Conservation (phyloP, 2,329 filamentous ascomycete genomes). For the Ophiostoma angusticollis region DNA sequence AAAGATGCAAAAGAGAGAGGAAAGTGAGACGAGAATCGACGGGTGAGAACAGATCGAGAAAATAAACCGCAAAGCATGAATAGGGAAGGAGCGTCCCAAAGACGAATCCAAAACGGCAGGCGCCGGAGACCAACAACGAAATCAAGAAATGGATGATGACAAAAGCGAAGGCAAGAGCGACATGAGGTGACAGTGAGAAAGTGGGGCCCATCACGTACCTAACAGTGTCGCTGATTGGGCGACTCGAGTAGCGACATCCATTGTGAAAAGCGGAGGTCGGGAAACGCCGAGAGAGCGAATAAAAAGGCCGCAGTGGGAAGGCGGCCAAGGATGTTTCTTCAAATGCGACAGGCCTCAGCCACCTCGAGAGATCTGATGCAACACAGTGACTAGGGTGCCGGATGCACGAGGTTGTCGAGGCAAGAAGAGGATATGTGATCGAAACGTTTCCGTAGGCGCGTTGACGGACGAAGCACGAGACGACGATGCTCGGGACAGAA, state of each 20-base stretch:
- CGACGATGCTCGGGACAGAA: no score
- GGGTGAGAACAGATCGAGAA: not conserved
- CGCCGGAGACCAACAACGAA: not conserved
- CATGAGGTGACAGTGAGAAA: not conserved
- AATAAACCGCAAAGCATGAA: not conserved
- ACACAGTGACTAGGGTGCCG: no score
- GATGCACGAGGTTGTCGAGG: no score
- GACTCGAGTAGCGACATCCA: constrained; percentile 19
- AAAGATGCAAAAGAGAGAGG: not conserved
- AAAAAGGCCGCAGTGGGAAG: no score
- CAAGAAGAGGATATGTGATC: no score
- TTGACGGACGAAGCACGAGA: no score
- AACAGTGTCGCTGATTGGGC: constrained; percentile 18
- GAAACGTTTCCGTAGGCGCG: no score
- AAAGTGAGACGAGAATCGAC: not conserved
- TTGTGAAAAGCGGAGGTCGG: constrained; percentile 10
- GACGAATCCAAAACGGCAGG: no score
- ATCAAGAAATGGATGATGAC: constrained; percentile 3
- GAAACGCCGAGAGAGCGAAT: not conserved
- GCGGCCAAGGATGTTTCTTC: not conserved
- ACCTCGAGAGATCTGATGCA: no score
- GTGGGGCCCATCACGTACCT: constrained; percentile 18
- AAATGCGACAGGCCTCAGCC: no score
- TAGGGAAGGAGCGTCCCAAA: no score
- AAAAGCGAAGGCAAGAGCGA: not conserved